Evolutionary conservation across 306 rosid species (phyloP).

Genomic region (Coriaria nepalensis): DNA sequence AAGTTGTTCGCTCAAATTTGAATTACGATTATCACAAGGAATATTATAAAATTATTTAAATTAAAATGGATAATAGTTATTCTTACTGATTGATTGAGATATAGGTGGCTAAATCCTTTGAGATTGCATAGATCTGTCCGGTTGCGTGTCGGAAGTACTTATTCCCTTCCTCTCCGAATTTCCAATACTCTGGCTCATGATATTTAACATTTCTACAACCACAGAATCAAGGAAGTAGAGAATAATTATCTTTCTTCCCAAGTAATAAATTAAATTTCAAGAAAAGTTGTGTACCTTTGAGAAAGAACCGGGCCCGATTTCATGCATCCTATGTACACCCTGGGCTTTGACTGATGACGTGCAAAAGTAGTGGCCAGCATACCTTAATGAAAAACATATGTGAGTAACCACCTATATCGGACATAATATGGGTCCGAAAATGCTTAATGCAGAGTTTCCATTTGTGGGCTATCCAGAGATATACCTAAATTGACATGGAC

Average conservation of each 20-base stretch:
- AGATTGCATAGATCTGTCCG: conserved; percentile 94
- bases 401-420: neutral
- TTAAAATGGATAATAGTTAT: neutral
- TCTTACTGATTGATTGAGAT: conserved; percentile 79
- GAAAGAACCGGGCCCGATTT: conserved; percentile 97
- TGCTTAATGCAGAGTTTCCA: conserved; percentile 1
- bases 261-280: neutral
- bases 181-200: conserved; percentile 96
- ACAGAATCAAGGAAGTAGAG: neutral
- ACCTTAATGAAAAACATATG: conserved; percentile 33
- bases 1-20: neutral
- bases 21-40: too few relatives aligned
- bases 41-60: conserved; percentile 1
- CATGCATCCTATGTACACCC: conserved; percentile 96
- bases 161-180: conserved; percentile 96
- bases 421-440: neutral
- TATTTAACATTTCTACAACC: conserved; percentile 70
- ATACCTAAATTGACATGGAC: conserved; percentile 97
- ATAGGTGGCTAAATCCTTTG: conserved; percentile 83
- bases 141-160: conserved; percentile 96
- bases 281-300: conserved; percentile 40
- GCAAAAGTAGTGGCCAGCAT: conserved; percentile 79
- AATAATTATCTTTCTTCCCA: conserved; percentile 1
- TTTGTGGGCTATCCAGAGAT: conserved; percentile 12
- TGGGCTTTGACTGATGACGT: conserved; percentile 77